A percentile compares a stretch with the other conserved stretches of the same genome.
These are phyloP conservation scores for Aphanomyces euteiches DNA, from an alignment of 352 stramenopile species.

Conservation along the genomic window DNA sequence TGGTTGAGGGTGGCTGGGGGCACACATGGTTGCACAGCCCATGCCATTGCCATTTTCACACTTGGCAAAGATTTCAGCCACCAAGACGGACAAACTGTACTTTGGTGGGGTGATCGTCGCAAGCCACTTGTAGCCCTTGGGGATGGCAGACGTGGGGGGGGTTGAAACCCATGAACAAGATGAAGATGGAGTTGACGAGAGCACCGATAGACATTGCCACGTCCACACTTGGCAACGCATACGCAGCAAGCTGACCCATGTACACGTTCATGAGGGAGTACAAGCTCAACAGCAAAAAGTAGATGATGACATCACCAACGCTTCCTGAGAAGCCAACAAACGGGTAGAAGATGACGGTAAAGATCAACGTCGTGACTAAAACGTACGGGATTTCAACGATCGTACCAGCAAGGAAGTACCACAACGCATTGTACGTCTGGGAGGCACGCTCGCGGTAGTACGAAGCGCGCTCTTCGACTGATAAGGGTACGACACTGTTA, in stretches of 20 bases:
- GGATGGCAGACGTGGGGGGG: background rate
- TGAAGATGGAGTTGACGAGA: background rate
- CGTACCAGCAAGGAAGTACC: background rate
- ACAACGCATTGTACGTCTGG: conserved; percentile 3
- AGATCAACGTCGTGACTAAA: background rate
- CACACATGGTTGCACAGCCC: background rate
- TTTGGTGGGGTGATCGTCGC: background rate
- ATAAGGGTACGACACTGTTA: background rate
- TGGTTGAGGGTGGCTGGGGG: too few species aligned
- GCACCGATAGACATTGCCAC: background rate
- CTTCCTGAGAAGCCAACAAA: background rate
- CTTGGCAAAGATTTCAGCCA: background rate
- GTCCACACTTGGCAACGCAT: background rate
- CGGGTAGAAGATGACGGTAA: background rate
- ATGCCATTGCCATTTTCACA: background rate
- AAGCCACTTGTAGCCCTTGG: background rate
- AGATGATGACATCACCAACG: background rate
- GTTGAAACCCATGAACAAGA: background rate
- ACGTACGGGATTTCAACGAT: conserved; percentile 1
- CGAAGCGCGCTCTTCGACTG: background rate
- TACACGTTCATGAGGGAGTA: background rate
- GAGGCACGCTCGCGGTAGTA: background rate
- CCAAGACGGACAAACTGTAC: conserved; percentile 1
- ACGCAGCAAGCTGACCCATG: background rate
- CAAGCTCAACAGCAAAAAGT: background rate